A percentile compares a stretch with the other conserved stretches of the same genome.
Evolutionary conservation across 31 red algal species (phyloP).

Genomic region (Odonthalia washingtoniensis): DNA sequence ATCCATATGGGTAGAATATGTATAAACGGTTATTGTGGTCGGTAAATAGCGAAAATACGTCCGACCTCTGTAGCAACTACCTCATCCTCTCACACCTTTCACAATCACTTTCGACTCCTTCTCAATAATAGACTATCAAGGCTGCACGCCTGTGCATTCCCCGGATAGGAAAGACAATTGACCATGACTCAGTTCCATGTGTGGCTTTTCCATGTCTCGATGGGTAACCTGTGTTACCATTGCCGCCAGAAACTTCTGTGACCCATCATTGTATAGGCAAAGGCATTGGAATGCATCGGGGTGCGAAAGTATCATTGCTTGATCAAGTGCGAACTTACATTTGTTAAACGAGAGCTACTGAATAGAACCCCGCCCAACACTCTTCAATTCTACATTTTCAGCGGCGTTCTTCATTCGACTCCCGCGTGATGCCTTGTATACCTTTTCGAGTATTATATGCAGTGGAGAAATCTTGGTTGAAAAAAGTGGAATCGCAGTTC

Average conservation of each 20-base stretch:
- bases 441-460: conserved; percentile 29
- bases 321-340: conserved; percentile 14
- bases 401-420: conserved; percentile 18
- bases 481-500: conserved; percentile 37
- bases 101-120: conserved; percentile 49
- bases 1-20: conserved; percentile 6
- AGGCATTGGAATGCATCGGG: conserved; percentile 14
- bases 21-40: conserved; percentile 30
- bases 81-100: conserved; percentile 18
- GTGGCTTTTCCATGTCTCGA: no score
- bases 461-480: background rate
- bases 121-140: conserved; percentile 44
- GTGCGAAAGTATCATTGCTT: conserved; percentile 21
- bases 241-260: conserved; percentile 30
- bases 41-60: conserved; percentile 4
- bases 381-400: background rate
- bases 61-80: conserved; percentile 2
- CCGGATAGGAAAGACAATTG: conserved; percentile 32
- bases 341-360: conserved; percentile 8
- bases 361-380: background rate
- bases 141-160: background rate
- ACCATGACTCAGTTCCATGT: conserved; percentile 11
- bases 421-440: background rate
- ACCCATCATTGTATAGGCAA: no score
- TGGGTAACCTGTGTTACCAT: conserved; percentile 37